These are phyloP conservation scores for Aspergillus ochraceoroseus DNA, from an alignment of 2,329 filamentous ascomycete species.

Conservation along the genomic window DNA sequence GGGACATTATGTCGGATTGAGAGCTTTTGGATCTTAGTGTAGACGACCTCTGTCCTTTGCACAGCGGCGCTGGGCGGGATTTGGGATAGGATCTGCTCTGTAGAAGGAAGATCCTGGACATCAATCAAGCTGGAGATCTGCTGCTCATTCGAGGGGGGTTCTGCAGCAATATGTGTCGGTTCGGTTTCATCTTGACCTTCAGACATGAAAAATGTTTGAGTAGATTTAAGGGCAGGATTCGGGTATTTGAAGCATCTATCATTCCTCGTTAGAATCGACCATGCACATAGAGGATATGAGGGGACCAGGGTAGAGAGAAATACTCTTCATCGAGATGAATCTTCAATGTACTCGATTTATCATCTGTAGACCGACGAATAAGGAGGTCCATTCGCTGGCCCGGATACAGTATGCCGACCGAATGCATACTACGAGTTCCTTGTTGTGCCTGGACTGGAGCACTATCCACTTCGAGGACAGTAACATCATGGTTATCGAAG, in stretches of 20 bases:
- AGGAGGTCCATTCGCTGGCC: slow-evolving; percentile 46
- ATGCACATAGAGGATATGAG: not conserved
- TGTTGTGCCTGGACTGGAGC: slow-evolving; percentile 28
- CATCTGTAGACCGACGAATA: slow-evolving; percentile 20
- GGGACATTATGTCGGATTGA: slow-evolving; percentile 43
- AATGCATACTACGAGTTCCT: slow-evolving; percentile 20
- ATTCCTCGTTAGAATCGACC: not conserved
- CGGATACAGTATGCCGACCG: slow-evolving; percentile 42
- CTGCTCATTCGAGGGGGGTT: too few relatives aligned
- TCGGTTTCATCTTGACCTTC: too few relatives aligned
- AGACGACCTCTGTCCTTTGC: slow-evolving; percentile 44
- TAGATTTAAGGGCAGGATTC: slow-evolving; percentile 41
- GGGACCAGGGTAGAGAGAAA: not conserved
- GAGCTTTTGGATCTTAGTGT: slow-evolving; percentile 46
- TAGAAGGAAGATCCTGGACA: slow-evolving; percentile 26
- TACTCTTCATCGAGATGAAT: slow-evolving; percentile 39
- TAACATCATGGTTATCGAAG: slow-evolving; percentile 30
- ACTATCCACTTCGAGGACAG: slow-evolving; percentile 42
- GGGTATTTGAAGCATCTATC: slow-evolving; percentile 43
- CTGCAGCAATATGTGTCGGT: too few relatives aligned
- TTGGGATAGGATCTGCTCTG: slow-evolving; percentile 24
- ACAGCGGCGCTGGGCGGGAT: slow-evolving; percentile 26
- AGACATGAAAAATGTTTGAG: slow-evolving; percentile 37
- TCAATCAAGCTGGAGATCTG: slow-evolving; percentile 23
- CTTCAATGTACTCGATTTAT: slow-evolving; percentile 24